A percentile compares a stretch with the other conserved stretches of the same genome.
Conservation (phyloP, 129 eudicot genomes). For the Mikania micrantha region DNA sequence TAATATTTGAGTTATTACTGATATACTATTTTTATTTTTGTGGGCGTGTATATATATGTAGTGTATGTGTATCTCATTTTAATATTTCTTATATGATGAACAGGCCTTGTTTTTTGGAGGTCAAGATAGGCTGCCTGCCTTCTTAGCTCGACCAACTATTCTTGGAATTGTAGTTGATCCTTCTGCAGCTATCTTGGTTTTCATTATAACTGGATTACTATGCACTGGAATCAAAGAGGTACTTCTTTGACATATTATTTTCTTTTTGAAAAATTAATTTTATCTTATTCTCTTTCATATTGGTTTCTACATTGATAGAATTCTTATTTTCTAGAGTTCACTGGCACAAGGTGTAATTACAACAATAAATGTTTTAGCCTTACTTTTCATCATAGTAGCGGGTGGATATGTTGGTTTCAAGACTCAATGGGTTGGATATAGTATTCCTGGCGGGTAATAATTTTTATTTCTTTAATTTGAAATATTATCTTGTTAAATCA, state of each 20-base stretch:
- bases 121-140: conserved; percentile 58
- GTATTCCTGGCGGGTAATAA: conserved; percentile 49
- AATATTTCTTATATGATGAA: neutral
- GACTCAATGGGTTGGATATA: conserved; percentile 60
- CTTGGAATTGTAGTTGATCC: conserved; percentile 83
- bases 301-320: conserved; percentile 10
- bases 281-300: neutral
- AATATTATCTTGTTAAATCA: neutral
- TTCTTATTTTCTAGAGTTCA: conserved; percentile 38
- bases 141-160: conserved; percentile 75
- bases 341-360: conserved; percentile 60
- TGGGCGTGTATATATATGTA: neutral
- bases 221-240: conserved; percentile 98
- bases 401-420: conserved; percentile 55
- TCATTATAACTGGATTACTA: conserved; percentile 68
- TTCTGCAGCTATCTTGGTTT: conserved; percentile 84
- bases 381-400: conserved; percentile 51
- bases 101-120: conserved; percentile 95
- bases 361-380: conserved; percentile 45
- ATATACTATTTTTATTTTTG: neutral
- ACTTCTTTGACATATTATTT: neutral
- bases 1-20: neutral
- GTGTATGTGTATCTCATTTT: neutral
- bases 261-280: neutral
- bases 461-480: neutral